Base-by-base conservation (phyloP, 805 yeast genomes). In the Saturnispora ahearnii region DNA sequence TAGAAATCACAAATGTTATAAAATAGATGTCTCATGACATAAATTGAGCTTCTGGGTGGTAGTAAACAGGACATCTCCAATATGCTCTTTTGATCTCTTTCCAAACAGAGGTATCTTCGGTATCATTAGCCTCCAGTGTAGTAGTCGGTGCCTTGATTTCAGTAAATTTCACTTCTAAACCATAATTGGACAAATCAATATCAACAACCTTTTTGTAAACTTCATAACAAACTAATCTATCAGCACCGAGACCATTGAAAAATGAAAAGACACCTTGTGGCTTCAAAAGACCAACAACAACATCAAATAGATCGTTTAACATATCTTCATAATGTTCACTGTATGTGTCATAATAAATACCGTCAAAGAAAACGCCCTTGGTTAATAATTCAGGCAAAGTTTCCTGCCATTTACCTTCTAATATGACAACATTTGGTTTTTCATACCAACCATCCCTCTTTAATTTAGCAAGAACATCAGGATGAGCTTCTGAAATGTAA, bases 401-500 rank as follows among this genome's bases (percentile, higher is more conserved):
- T 37, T 85, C 93, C 65, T 91, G 96, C 97, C 98, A 90, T 63
- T 87, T 77, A n/a, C 97, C 97, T 58, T 81, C 85, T 33, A 91
- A 67, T 1, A 90, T 70, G 2, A 78, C 79, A 34, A 90, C 96
- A 52, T 79, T 79, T 13, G 76, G 70, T 59, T 78, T 84, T 3
- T 81, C 82, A 62, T 76, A 79, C 97, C 97, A 91, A 0, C 96
- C 96, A 57, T 84, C 90, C 2, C 63, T 59, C 50, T 72, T 71
- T 73, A 90, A 68, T 58, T 85, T 82, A 1, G 65, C 63, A 32
- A 91, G 67, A 10, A 90, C 98, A 57, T 87, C 95, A 2, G 97
- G 96, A 62, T 90, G 98, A 0, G 97, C 96, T 64, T 90, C 98
- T 52, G 87, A 82, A 40, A 90, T 91, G 64, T 87, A 90, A 63